Evolutionary conservation across 305 asterid species (phyloP).

Genomic region (Solanum aculeatissimum): DNA sequence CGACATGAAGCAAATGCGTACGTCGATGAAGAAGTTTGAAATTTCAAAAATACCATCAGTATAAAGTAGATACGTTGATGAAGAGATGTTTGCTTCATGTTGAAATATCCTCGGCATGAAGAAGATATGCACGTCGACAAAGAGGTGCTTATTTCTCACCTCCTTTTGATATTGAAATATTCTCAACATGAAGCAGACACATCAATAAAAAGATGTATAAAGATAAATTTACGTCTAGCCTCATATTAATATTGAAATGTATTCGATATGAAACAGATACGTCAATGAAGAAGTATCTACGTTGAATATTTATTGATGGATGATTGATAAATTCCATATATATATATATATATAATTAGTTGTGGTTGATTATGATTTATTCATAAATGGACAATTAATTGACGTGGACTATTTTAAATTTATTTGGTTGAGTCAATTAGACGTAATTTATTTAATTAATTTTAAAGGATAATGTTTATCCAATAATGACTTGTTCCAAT

Average conservation of each 20-base stretch:
- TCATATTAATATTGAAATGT: not conserved
- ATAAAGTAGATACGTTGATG: no score
- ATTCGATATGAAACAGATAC: not conserved
- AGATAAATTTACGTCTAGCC: rapidly evolving
- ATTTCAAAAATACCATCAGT: no score
- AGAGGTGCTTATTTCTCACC: no score
- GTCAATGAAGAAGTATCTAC: not conserved
- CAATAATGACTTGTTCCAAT: not conserved
- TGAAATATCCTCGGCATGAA: not conserved
- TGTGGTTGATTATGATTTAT: not conserved
- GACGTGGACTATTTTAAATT: not conserved
- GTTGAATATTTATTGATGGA: not conserved
- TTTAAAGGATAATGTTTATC: not conserved
- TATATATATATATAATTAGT: not conserved
- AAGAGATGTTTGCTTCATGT: no score
- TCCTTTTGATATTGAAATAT: not conserved
- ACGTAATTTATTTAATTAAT: not conserved
- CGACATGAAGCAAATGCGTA: not conserved
- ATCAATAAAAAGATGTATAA: not conserved
- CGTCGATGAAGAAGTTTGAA: no score
- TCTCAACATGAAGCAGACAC: not conserved
- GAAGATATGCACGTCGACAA: no score
- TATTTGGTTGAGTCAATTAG: not conserved
- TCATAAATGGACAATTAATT: not conserved
- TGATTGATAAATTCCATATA: no score